phyloP scores from a whole-genome alignment of 176 grass and related monocot species.

The Phyllostachys edulis region DNA sequence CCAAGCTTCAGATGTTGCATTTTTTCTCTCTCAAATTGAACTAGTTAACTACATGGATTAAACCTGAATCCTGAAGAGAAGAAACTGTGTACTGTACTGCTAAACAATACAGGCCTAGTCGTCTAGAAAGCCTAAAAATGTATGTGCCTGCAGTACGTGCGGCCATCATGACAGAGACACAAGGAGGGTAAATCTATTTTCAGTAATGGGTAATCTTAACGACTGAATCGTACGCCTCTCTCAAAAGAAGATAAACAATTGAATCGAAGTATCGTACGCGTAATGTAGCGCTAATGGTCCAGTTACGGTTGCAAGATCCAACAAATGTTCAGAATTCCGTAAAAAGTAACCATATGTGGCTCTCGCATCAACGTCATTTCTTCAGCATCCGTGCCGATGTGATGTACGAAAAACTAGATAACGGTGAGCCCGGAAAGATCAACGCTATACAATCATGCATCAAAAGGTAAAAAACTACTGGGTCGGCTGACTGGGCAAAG shows the following conservation, averaged over 20 bases:
- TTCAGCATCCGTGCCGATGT: constrained; percentile 13
- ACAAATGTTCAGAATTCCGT: constrained; percentile 31
- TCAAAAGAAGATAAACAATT: neutral
- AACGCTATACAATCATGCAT: constrained; percentile 21
- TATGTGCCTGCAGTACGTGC: constrained; percentile 1
- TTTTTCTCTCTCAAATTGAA: neutral
- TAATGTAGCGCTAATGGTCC: constrained; percentile 17
- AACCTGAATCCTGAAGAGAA: constrained; percentile 5
- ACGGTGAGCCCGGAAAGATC: constrained; percentile 21
- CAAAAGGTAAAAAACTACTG: neutral
- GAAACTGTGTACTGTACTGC: too few relatives aligned
- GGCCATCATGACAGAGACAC: constrained; percentile 6
- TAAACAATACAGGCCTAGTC: neutral
- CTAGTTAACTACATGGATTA: neutral
- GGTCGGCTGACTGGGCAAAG: neutral
- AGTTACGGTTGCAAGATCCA: constrained; percentile 41
- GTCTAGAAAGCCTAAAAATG: constrained; percentile 19
- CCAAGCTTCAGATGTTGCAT: neutral
- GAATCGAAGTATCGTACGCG: neutral
- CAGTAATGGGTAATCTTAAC: neutral
- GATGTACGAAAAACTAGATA: constrained; percentile 7
- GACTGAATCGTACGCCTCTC: neutral
- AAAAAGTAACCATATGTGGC: constrained; percentile 11
- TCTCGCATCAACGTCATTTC: constrained; percentile 21
- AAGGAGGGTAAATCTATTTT: neutral